Conservation (phyloP, 2,329 filamentous ascomycete species). For the Talaromyces sp. region DNA sequence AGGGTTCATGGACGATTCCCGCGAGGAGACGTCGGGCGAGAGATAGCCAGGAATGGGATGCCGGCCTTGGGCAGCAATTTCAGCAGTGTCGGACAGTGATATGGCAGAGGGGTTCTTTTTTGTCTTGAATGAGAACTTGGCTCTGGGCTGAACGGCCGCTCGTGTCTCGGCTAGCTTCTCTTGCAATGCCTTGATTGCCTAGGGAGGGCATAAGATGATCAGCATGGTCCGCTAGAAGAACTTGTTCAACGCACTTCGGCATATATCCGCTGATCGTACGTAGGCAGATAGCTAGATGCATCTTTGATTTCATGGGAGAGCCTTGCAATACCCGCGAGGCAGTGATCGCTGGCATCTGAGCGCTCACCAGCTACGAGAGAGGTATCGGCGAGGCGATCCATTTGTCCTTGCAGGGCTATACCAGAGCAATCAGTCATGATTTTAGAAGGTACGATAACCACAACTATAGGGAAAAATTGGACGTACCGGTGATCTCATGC, state of each 20-base stretch:
- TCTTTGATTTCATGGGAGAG: slow-evolving; percentile 83
- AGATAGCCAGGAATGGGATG: slow-evolving; percentile 39
- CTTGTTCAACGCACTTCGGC: slow-evolving; percentile 54
- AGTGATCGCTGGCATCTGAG: slow-evolving; percentile 73
- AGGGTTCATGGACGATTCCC: slow-evolving; percentile 31
- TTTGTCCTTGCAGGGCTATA: slow-evolving; percentile 69
- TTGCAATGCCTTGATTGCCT: slow-evolving; percentile 75
- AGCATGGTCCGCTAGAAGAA: slow-evolving; percentile 10
- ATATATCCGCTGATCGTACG: slow-evolving; percentile 86
- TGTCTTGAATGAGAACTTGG: slow-evolving; percentile 78
- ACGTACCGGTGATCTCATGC: slow-evolving; percentile 63
- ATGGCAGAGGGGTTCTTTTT: slow-evolving; percentile 52
- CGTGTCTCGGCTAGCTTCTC: slow-evolving; percentile 71
- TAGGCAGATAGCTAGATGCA: slow-evolving; percentile 72
- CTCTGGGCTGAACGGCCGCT: slow-evolving; percentile 63
- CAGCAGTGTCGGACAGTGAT: slow-evolving; percentile 53
- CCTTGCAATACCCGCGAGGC: slow-evolving; percentile 71
- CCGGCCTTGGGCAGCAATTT: slow-evolving; percentile 46
- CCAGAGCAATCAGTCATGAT: not conserved
- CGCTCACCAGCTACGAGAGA: slow-evolving; percentile 66
- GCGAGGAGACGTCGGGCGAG: slow-evolving; percentile 38
- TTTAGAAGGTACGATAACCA: not conserved
- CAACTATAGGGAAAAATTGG: not conserved
- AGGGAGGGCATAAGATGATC: slow-evolving; percentile 13
- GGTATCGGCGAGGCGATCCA: slow-evolving; percentile 61